Base-by-base conservation (phyloP, 306 rosid genomes). In the Vigna hirtella region DNA sequence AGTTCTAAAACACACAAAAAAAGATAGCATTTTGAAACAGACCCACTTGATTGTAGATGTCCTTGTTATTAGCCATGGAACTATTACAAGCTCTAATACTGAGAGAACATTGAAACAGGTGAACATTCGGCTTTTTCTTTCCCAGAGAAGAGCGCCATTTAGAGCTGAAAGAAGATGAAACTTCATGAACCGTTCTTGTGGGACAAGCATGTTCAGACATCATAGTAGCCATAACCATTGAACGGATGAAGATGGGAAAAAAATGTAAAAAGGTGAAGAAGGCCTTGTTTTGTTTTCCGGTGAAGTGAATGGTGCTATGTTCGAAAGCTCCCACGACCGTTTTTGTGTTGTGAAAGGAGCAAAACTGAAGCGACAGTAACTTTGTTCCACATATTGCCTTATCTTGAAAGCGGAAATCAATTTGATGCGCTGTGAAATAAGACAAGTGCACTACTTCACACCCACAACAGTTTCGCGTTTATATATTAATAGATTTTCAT, bases 11-110 rank as follows among this genome's bases (percentile, higher is more conserved):
- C 56, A 74, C 69, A 48, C 61, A 74, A 58, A 30, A 69, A 72
- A 63, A 70, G 28, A 77, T 10, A 74, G 80, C 55, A 82, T 73
- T 47, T 50, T 68, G 80, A 71, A 79, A 58, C 85, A 72, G 75
- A 93, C 98, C 96, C 81, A 93, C 90, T 86, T 88, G 96, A 56
- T 89, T 81, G 89, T 77, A 85, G 90, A 84, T 86, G 50, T 82
- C 83, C 68, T 84, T 75, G 28, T 85, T 83, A 86, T 83, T 88
- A 42, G 81, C 66, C 74, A 77, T 61, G 77, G 87, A 82, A 55
- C 12, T 42, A 42, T 65, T 72, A 17, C 86, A 91, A 82, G 92
- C 97, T 80, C 85, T 84, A 52, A 88, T 30, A 76, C 80, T 70
- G 72, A 79, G 57, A 57, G 79, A 77, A 72, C 62, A 57, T 0